phyloP scores from a whole-genome alignment of 2,329 filamentous ascomycete genomes.

The Botrytis byssoidea region DNA sequence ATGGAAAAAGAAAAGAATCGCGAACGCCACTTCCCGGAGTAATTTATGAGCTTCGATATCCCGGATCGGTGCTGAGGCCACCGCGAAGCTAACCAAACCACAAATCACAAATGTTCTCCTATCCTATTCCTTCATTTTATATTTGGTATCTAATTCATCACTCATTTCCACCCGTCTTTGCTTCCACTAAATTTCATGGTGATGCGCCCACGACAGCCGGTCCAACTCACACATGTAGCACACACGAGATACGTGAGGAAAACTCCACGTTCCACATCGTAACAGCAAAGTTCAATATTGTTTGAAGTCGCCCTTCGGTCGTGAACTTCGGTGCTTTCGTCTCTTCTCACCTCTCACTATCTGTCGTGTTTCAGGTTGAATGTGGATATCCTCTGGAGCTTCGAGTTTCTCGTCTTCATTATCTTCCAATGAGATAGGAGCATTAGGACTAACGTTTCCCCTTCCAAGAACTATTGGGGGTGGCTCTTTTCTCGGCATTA shows the following conservation, averaged over 20 bases:
- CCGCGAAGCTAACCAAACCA: background rate
- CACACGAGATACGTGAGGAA: background rate
- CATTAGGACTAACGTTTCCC: background rate
- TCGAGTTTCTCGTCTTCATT: conserved; percentile 16
- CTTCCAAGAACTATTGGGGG: conserved; percentile 18
- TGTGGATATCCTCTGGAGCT: conserved; percentile 14
- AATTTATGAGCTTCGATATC: background rate
- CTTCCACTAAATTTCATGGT: background rate
- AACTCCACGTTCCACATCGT: background rate
- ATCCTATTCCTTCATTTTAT: background rate
- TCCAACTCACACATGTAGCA: background rate
- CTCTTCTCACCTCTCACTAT: conserved; percentile 11
- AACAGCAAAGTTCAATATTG: background rate
- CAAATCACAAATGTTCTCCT: background rate
- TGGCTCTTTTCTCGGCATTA: conserved; percentile 16
- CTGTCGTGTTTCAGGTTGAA: conserved; percentile 18
- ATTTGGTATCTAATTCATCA: conserved; percentile 6
- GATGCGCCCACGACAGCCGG: background rate
- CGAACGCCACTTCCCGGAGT: background rate
- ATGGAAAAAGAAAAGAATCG: background rate
- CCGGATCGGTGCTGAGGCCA: background rate
- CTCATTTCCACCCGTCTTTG: background rate
- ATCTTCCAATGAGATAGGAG: conserved; percentile 3
- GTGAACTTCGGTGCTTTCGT: conserved; percentile 16
- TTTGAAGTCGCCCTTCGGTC: conserved; percentile 2